Evolutionary conservation across 1,284 basidiomycete species (phyloP).

Genomic region (Taiwanofungus camphoratus): DNA sequence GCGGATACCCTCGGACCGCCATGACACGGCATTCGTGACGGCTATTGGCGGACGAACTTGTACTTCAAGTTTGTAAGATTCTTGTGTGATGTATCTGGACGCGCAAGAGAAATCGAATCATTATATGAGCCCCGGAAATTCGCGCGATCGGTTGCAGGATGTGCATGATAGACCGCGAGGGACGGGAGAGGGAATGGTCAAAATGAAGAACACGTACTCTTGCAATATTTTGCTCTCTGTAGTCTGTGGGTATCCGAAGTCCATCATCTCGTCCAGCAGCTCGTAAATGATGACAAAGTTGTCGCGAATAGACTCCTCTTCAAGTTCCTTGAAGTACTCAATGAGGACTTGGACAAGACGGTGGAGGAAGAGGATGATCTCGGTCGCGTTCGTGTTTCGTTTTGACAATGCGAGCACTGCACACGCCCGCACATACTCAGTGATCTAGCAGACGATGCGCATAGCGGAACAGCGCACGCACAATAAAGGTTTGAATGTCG

Average conservation of each 20-base stretch:
- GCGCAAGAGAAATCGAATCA: not conserved
- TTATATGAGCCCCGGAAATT: not conserved
- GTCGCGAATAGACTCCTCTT: constrained; percentile 98
- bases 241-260: constrained; percentile 98
- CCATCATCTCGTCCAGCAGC: constrained; percentile 99
- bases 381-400: constrained; percentile 93
- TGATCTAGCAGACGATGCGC: not conserved
- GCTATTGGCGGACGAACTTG: constrained; percentile 95
- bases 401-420: constrained; percentile 93
- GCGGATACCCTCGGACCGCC: constrained; percentile 96
- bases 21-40: constrained; percentile 97
- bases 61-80: constrained; percentile 97
- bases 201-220: constrained; percentile 54
- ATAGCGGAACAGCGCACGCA: constrained; percentile 38
- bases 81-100: constrained; percentile 94
- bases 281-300: constrained; percentile 99
- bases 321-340: constrained; percentile 99
- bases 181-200: not conserved
- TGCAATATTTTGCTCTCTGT: constrained; percentile 99
- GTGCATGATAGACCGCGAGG: not conserved
- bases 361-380: constrained; percentile 96
- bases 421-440: not conserved
- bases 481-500: constrained; percentile 96
- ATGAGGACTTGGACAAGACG: constrained; percentile 85
- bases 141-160: not conserved